phyloP scores from a whole-genome alignment of 345 rosid species.

The Boechera divaricarpa region DNA sequence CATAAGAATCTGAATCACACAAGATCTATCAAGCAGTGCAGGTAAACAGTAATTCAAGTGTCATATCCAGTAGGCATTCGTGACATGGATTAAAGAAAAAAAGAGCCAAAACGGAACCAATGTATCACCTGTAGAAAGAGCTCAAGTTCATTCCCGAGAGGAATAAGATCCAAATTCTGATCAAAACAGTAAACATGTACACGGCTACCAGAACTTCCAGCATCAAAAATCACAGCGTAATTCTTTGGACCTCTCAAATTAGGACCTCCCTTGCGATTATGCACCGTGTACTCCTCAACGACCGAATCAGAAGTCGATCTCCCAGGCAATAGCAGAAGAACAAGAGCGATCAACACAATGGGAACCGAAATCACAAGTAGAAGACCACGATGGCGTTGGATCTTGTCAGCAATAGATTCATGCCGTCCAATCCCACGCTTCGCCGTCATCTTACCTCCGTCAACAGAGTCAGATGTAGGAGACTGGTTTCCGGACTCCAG shows the following conservation, averaged over 20 bases:
- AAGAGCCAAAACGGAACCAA: neutral
- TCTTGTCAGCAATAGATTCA: conserved; percentile 75
- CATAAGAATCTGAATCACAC: conserved; percentile 3
- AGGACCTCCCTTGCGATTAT: conserved; percentile 57
- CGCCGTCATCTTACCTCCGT: conserved; percentile 57
- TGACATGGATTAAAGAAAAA: neutral
- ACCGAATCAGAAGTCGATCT: conserved; percentile 51
- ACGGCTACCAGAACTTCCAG: conserved; percentile 97
- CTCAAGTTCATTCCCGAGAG: conserved; percentile 87
- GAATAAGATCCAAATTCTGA: conserved; percentile 86
- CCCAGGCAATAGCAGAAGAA: conserved; percentile 67
- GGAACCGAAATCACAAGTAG: conserved; percentile 73
- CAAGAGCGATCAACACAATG: conserved; percentile 59
- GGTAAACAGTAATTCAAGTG: neutral
- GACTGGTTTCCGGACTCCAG: conserved; percentile 48
- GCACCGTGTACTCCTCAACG: conserved; percentile 52
- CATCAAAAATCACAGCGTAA: conserved; percentile 86
- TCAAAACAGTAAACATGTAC: conserved; percentile 96
- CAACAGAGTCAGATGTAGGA: conserved; percentile 50
- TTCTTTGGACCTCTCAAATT: conserved; percentile 49
- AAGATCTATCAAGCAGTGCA: conserved; percentile 31
- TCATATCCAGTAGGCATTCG: neutral
- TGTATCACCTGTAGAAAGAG: conserved; percentile 67
- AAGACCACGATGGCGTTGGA: conserved; percentile 69
- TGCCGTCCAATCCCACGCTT: conserved; percentile 58